Base-by-base conservation (phyloP, 2,329 filamentous ascomycete species). In the Pseudopithomyces maydicus region DNA sequence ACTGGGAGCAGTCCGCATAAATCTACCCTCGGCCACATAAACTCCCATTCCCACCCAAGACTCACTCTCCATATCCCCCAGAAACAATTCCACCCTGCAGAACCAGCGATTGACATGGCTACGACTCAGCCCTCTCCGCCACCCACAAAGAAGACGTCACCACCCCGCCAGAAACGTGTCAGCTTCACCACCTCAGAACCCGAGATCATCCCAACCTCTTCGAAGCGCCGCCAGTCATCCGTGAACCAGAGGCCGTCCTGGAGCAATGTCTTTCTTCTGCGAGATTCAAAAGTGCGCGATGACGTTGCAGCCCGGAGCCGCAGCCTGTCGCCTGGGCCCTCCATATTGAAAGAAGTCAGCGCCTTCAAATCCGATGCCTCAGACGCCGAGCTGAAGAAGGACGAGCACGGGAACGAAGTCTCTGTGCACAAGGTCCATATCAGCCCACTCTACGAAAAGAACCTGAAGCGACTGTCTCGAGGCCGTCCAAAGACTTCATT, bases 221-320 rank as follows among this genome's bases (percentile, higher is more conserved):
- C 48, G 17, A 51, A 51, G 14, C 36, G 48, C 17, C 48, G 48
- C 36, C 36, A 42, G n/a, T 42, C 48, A 10, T 51, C 48, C 23
- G 48, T 42, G 12, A 42, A 33, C 26, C 48, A 51, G 38, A 38
- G 48, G 1, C 48, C 48, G n/a, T 51, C 48, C 1, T 51, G 48
- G 48, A 51, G 48, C 48, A 51, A 33, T 17, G 48, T 51, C 11
- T 51, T 51, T 35, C 48, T 51, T 17, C 48, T 51, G 1, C 48
- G 48, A 6, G 48, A 51, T 42, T 19, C 38, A 20, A 51, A 42
- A 42, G 36, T 42, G 23, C 48, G 48, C 36, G 38, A 51, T 8
- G 23, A 33, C 17, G 33, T 39, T 8, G 48, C 48, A 12, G 36
- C 48, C 3, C 42, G 48, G n/a, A 33, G 38, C n/a, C 26, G 48